Conservation (phyloP, 2,329 filamentous ascomycete species). For the Alternaria gaisen region DNA sequence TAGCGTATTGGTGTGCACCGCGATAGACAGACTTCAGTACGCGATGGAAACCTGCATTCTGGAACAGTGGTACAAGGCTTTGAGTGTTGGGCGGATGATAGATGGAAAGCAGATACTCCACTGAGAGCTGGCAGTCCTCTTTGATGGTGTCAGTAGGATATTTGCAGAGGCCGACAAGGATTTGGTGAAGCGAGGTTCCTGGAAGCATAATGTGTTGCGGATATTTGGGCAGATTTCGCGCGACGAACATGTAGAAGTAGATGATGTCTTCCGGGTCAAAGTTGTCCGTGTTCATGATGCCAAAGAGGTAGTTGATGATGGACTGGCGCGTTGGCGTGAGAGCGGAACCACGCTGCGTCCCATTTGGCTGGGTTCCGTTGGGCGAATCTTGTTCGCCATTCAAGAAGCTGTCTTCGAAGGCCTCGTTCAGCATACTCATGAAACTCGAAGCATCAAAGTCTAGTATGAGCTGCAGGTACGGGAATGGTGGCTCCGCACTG, state of each 20-base stretch:
- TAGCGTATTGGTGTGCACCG: slow-evolving; percentile 78
- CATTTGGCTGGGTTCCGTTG: slow-evolving; percentile 63
- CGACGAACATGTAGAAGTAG: slow-evolving; percentile 98
- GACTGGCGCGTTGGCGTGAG: slow-evolving; percentile 81
- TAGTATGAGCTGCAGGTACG: slow-evolving; percentile 83
- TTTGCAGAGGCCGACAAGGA: slow-evolving; percentile 82
- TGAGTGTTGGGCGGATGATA: slow-evolving; percentile 88
- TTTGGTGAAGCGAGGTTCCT: slow-evolving; percentile 81
- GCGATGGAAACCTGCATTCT: slow-evolving; percentile 83
- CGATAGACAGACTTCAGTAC: slow-evolving; percentile 91
- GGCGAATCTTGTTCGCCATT: slow-evolving; percentile 77
- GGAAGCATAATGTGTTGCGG: slow-evolving; percentile 93
- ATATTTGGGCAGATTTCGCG: slow-evolving; percentile 94
- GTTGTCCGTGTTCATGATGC: slow-evolving; percentile 82
- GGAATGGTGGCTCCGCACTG: slow-evolving; percentile 76
- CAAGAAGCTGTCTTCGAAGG: slow-evolving; percentile 92
- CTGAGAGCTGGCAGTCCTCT: slow-evolving; percentile 96
- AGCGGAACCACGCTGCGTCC: slow-evolving; percentile 51
- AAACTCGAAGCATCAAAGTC: slow-evolving; percentile 92
- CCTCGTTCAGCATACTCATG: slow-evolving; percentile 93
- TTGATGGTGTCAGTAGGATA: slow-evolving; percentile 82
- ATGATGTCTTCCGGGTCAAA: slow-evolving; percentile 86
- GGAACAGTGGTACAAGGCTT: slow-evolving; percentile 78
- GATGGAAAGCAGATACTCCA: slow-evolving; percentile 91
- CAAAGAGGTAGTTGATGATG: slow-evolving; percentile 86